These are phyloP conservation scores for Yamadazyma mexicana DNA, from an alignment of 1,139 yeast genomes.

Conservation along the genomic window DNA sequence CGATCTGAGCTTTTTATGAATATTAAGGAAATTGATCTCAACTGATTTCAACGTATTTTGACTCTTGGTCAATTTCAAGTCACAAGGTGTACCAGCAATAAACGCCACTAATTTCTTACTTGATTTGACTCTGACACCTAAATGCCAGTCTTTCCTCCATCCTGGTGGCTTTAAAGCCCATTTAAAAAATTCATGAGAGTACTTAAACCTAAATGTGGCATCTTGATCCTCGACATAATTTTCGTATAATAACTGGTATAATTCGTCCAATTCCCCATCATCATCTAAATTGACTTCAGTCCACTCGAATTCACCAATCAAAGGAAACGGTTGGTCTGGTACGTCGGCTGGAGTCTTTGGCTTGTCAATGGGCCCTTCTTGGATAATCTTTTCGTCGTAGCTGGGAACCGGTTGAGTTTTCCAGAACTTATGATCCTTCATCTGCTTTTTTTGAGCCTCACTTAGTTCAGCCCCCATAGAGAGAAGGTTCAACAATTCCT, in stretches of 20 bases:
- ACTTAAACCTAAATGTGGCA: constrained; percentile 88
- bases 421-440: constrained; percentile 96
- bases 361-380: constrained; percentile 83
- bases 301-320: constrained; percentile 87
- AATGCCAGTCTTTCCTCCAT: constrained; percentile 85
- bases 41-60: constrained; percentile 59
- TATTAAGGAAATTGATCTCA: constrained; percentile 90
- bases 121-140: constrained; percentile 84
- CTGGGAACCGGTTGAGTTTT: constrained; percentile 93
- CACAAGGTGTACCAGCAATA: constrained; percentile 86
- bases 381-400: constrained; percentile 62
- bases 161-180: constrained; percentile 98
- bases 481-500: constrained; percentile 50
- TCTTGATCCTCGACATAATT: constrained; percentile 95
- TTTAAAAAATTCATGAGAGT: constrained; percentile 75
- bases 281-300: constrained; percentile 68
- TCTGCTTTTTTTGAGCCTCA: constrained; percentile 57
- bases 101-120: constrained; percentile 84
- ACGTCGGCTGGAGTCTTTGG: constrained; percentile 69
- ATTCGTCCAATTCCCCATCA: constrained; percentile 62
- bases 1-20: constrained; percentile 90
- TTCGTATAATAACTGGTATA: constrained; percentile 76
- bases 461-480: constrained; percentile 56
- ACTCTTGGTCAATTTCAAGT: constrained; percentile 58
- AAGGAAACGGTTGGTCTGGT: constrained; percentile 65